These are phyloP conservation scores for Colletotrichum viniferum DNA, from an alignment of 2,329 filamentous ascomycete species.

Conservation along the genomic window DNA sequence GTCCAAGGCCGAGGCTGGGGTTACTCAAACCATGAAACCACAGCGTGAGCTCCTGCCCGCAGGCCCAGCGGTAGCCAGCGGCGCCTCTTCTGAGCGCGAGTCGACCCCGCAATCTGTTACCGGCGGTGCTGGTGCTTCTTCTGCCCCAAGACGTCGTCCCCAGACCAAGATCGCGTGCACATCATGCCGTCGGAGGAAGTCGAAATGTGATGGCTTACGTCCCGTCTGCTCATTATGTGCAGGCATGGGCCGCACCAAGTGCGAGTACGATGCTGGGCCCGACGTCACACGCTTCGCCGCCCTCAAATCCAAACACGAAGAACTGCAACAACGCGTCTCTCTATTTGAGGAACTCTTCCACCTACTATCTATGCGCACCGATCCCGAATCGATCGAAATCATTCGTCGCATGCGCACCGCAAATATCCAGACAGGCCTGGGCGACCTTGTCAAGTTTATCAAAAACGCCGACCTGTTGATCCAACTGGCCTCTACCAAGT, in stretches of 20 bases:
- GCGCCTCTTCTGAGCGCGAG: slow-evolving; percentile 7
- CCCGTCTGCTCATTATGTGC: slow-evolving; percentile 22
- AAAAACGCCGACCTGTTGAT: slow-evolving; percentile 21
- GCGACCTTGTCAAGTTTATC: slow-evolving; percentile 19
- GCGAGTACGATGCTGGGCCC: slow-evolving; percentile 23
- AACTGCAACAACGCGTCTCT: slow-evolving; percentile 11
- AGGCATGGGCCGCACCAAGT: slow-evolving; percentile 15
- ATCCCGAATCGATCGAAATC: slow-evolving; percentile 21
- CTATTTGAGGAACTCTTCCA: slow-evolving; percentile 20
- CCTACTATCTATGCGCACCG: slow-evolving; percentile 15
- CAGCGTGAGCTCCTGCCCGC: slow-evolving; percentile 21
- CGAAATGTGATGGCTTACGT: slow-evolving; percentile 21
- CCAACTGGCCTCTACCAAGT: not conserved
- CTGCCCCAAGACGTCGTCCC: slow-evolving; percentile 9
- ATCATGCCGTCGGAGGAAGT: slow-evolving; percentile 19
- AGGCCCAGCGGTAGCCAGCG: slow-evolving; percentile 6
- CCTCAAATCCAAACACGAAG: slow-evolving; percentile 18
- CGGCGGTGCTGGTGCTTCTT: not conserved
- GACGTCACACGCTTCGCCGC: slow-evolving; percentile 21
- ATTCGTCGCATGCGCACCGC: slow-evolving; percentile 16
- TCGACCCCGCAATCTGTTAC: slow-evolving; percentile 12
- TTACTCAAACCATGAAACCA: slow-evolving; percentile 15
- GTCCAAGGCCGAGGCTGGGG: not conserved
- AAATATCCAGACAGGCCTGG: slow-evolving; percentile 13
- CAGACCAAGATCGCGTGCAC: slow-evolving; percentile 23